Evolutionary conservation across 2,329 filamentous ascomycete species (phyloP).

Genomic region (Diaporthe australafricana): DNA sequence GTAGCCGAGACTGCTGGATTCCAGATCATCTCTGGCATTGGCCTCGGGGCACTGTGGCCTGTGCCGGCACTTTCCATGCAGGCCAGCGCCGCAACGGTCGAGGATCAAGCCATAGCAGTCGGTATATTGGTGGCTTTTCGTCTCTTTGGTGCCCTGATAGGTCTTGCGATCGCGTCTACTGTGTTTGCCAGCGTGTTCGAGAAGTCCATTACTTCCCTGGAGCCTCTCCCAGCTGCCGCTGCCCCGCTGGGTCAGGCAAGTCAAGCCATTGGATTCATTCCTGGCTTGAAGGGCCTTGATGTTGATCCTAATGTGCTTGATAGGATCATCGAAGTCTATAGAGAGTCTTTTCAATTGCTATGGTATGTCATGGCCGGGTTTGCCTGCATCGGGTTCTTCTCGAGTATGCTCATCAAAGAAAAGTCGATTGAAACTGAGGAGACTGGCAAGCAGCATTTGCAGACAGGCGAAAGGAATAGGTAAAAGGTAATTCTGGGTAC

Average conservation of each 20-base stretch:
- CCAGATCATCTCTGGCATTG: constrained; percentile 44
- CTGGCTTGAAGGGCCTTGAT: neutral
- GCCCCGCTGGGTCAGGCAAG: neutral
- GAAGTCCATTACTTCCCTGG: constrained; percentile 33
- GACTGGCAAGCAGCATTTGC: constrained; percentile 14
- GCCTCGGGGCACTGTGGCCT: constrained; percentile 19
- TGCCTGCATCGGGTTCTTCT: constrained; percentile 5
- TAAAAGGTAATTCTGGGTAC: neutral
- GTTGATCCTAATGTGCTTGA: neutral
- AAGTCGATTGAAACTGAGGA: constrained; percentile 25
- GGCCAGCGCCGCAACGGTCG: constrained; percentile 46
- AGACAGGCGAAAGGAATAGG: neutral
- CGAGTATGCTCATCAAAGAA: constrained; percentile 14
- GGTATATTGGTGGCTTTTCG: constrained; percentile 49
- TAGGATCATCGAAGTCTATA: neutral
- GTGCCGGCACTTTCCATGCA: constrained; percentile 48
- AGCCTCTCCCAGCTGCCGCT: constrained; percentile 12
- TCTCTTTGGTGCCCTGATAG: constrained; percentile 51
- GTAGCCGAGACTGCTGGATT: constrained; percentile 39
- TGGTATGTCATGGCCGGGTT: constrained; percentile 31
- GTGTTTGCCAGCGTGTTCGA: constrained; percentile 49
- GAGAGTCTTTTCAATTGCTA: constrained; percentile 5
- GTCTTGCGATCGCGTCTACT: constrained; percentile 49
- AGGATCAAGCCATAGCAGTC: constrained; percentile 50
- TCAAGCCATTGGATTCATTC: constrained; percentile 25